A percentile compares a stretch with the other conserved stretches of the same genome.
These are phyloP conservation scores for Xylaria sp. DNA, from an alignment of 2,329 filamentous ascomycete genomes.

Conservation along the genomic window DNA sequence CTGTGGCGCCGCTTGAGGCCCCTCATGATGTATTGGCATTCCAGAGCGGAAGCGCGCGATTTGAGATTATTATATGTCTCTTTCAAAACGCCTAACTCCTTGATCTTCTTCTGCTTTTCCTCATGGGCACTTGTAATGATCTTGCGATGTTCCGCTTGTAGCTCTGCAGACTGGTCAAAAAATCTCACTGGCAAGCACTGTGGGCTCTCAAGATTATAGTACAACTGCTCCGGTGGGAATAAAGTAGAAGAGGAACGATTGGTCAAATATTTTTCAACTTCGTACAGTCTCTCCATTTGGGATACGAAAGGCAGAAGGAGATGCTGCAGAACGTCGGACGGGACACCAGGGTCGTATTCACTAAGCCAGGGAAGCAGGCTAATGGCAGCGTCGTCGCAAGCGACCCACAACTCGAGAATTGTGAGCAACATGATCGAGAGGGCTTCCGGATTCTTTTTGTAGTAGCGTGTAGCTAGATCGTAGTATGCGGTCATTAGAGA, in stretches of 20 bases:
- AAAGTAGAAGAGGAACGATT: conserved; percentile 2
- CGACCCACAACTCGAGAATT: conserved; percentile 31
- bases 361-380: conserved; percentile 31
- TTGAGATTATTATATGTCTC: no score
- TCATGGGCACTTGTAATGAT: not conserved
- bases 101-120: no score
- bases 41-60: no score
- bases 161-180: not conserved
- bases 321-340: conserved; percentile 47
- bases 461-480: conserved; percentile 3
- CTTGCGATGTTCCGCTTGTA: not conserved
- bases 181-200: conserved; percentile 17
- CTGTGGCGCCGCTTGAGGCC: not conserved
- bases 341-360: conserved; percentile 34
- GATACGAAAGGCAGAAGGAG: conserved; percentile 20
- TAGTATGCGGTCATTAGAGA: conserved; percentile 26
- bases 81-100: no score
- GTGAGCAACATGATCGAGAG: conserved; percentile 32
- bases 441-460: conserved; percentile 27
- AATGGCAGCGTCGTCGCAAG: conserved; percentile 17
- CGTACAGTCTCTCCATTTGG: conserved; percentile 25
- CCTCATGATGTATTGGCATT: no score
- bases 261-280: conserved; percentile 12
- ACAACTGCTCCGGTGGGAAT: not conserved
- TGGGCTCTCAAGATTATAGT: not conserved